Base-by-base conservation (phyloP, 331 rosid genomes). In the Phaseolus coccineus region DNA sequence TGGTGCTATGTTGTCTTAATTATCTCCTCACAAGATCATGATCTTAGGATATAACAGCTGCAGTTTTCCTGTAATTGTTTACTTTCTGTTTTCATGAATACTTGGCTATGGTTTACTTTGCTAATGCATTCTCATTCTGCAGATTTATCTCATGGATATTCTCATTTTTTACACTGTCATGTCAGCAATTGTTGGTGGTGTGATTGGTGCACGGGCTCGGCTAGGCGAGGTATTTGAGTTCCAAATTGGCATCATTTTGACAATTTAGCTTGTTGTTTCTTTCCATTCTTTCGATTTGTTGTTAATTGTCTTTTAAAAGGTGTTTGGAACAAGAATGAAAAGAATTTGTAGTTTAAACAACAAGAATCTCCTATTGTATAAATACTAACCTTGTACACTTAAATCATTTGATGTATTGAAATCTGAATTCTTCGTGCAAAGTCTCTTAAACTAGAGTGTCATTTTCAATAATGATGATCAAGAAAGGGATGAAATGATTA, bases 111-210 rank as follows among this genome's bases (percentile, higher is more conserved):
- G 64, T 74, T 42, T 80, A 50, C 71, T 73, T 78, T 77, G 65
- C 76, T 83, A 27, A 80, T 84, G 58, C 53, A 22, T 82, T 77
- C 59, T 67, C 28, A n/a, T 73, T 64, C 33, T 85, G n/a, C 94
- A 96, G 99, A 88, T 96, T 82, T 96, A 96, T 88, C 87, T 96
- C 83, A 90, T 96, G 99, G 99, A 96, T 86, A 86, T 96, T 76
- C 91, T 87, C 84, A 96, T 93, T 79, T 96, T 94, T 94, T 93
- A 96, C 88, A 96, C 99, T 10, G 44, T 96, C 73, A 79, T 96
- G 88, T 96, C 99, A 27, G 97, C 99, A 57, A 66, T 96, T 73
- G 78, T 96, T 74, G 99, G 99, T 77, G 99, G 99, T 80, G 91
- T 96, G 75, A 91, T 51, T 85, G 99, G 99, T 85, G 99, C 99